These are phyloP conservation scores for Saccharomycopsis guyanensis DNA, from an alignment of 805 yeast genomes.

Conservation along the genomic window DNA sequence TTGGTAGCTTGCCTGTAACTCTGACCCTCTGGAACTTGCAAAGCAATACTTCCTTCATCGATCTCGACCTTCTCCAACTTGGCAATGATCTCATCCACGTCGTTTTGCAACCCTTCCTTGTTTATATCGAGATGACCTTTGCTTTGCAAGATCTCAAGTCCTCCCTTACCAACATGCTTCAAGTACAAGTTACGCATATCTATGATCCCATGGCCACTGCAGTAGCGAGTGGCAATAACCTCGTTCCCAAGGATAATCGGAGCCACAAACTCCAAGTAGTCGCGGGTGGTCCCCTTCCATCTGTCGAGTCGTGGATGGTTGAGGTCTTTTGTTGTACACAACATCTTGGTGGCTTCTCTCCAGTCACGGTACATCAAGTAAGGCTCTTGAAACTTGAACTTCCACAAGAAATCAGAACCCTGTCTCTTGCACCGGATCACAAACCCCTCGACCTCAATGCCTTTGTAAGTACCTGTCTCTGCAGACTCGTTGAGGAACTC, in stretches of 20 bases:
- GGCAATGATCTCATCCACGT: constrained; percentile 15
- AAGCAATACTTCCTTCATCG: background rate
- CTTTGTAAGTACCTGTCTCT: constrained; percentile 61
- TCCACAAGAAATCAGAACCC: constrained; percentile 62
- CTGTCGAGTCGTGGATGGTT: constrained; percentile 35
- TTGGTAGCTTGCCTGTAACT: constrained; percentile 33
- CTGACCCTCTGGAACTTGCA: background rate
- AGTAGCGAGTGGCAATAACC: constrained; percentile 36
- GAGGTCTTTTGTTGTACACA: constrained; percentile 30
- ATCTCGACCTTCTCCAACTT: constrained; percentile 1
- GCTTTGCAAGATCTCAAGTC: constrained; percentile 44
- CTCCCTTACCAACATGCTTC: constrained; percentile 43
- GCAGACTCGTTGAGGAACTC: constrained; percentile 49
- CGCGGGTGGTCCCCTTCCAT: constrained; percentile 54
- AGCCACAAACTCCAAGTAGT: constrained; percentile 61
- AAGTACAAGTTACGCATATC: constrained; percentile 62
- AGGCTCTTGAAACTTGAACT: constrained; percentile 93
- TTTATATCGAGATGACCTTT: constrained; percentile 31
- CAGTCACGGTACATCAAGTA: constrained; percentile 83
- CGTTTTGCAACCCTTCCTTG: constrained; percentile 25
- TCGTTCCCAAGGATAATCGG: constrained; percentile 47
- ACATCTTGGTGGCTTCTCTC: constrained; percentile 74
- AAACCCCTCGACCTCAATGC: constrained; percentile 83
- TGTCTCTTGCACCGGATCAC: constrained; percentile 61
- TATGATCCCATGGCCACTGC: constrained; percentile 64